A percentile compares a stretch with the other conserved stretches of the same genome.
Evolutionary conservation across 345 rosid species (phyloP).

Genomic region (Lumnitzera littorea): DNA sequence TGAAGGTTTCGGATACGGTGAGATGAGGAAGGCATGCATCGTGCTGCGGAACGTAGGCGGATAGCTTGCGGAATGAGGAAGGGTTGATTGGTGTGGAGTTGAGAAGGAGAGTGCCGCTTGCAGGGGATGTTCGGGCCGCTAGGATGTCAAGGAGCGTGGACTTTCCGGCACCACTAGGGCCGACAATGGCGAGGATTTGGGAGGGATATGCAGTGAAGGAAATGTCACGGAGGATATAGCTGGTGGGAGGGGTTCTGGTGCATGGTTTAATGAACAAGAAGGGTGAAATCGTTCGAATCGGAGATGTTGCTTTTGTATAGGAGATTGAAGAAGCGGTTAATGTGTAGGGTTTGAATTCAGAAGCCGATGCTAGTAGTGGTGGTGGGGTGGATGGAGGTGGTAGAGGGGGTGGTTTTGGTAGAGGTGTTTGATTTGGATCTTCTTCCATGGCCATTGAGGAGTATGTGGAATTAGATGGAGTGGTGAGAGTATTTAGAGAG

Average conservation of each 20-base stretch:
- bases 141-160: slow-evolving; percentile 92
- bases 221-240: slow-evolving; percentile 55
- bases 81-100: slow-evolving; percentile 67
- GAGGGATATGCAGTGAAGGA: slow-evolving; percentile 70
- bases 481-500: slow-evolving; percentile 9
- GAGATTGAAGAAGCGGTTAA: slow-evolving; percentile 67
- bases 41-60: slow-evolving; percentile 86
- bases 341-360: slow-evolving; percentile 21
- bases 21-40: slow-evolving; percentile 69
- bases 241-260: slow-evolving; percentile 31
- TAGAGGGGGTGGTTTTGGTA: slow-evolving; percentile 11
- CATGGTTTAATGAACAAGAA: slow-evolving; percentile 31
- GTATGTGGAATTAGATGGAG: slow-evolving; percentile 1
- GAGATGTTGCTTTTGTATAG: slow-evolving; percentile 43
- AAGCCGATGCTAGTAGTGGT: slow-evolving; percentile 17
- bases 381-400: slow-evolving; percentile 18
- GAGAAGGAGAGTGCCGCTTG: slow-evolving; percentile 60
- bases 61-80: slow-evolving; percentile 74
- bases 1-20: slow-evolving; percentile 72
- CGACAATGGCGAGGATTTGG: slow-evolving; percentile 89
- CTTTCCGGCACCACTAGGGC: slow-evolving; percentile 96
- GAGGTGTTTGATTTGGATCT: slow-evolving; percentile 9
- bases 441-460: slow-evolving; percentile 40
- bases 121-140: slow-evolving; percentile 71
- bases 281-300: slow-evolving; percentile 9